These are phyloP conservation scores for Floccularia luteovirens DNA, from an alignment of 768 basidiomycete genomes.

Conservation along the genomic window DNA sequence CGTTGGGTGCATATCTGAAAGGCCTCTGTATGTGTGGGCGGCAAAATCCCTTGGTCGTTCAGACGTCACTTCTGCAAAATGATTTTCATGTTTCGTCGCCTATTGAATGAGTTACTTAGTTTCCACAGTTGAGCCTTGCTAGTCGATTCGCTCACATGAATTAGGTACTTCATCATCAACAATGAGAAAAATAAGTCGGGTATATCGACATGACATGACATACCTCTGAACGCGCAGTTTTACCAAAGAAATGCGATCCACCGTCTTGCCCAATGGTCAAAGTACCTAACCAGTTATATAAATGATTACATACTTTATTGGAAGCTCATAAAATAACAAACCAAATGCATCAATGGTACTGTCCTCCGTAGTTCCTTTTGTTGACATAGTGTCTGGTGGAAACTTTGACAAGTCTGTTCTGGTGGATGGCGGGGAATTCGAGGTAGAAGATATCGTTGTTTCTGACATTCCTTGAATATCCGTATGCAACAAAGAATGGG, in stretches of 20 bases:
- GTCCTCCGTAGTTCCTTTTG: conserved; percentile 20
- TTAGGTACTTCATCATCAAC: conserved; percentile 36
- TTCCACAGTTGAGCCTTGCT: too few relatives aligned
- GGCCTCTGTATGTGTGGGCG: neutral
- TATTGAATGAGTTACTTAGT: too few relatives aligned
- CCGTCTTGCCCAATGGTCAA: conserved; percentile 48
- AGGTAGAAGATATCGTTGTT: too few relatives aligned
- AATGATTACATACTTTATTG: neutral
- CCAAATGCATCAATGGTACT: conserved; percentile 40
- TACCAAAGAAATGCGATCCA: conserved; percentile 50
- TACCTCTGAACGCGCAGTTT: conserved; percentile 65
- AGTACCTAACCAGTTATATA: conserved; percentile 32
- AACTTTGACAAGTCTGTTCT: neutral
- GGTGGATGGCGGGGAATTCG: neutral
- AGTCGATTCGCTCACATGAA: conserved; percentile 43
- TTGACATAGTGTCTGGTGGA: neutral
- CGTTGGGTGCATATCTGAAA: conserved; percentile 14
- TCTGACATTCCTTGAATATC: conserved; percentile 21
- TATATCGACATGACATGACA: conserved; percentile 8
- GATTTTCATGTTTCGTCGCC: too few relatives aligned
- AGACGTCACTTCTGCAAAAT: too few relatives aligned
- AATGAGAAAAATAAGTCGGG: neutral
- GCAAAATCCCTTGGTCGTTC: too few relatives aligned
- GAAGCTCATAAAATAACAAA: conserved; percentile 9
- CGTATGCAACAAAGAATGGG: conserved; percentile 39